Base-by-base conservation (phyloP, 2,329 filamentous ascomycete genomes). In the Aspergillus tamarii region DNA sequence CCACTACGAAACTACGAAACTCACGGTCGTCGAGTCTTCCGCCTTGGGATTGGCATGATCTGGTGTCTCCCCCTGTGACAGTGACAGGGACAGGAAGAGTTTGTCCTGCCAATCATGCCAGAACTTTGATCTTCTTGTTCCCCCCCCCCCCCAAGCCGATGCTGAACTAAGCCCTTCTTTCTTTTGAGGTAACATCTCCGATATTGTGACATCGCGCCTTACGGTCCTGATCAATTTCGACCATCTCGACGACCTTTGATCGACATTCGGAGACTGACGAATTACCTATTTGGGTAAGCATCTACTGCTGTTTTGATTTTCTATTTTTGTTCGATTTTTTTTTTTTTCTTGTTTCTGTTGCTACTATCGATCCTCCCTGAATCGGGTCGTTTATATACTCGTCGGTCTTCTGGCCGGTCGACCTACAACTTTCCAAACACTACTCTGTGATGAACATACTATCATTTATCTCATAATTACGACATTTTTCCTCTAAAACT, bases 241-340 rank as follows among this genome's bases (percentile, higher is more conserved):
- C 12, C 11, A 39, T 55, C 32, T 55, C 21, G 34, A 55, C 52
- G 52, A 55, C 52, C 26, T 26, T 36, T 11, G 55, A 58, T 53
- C 45, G 32, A 52, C 53, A 30, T 16, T 30, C 56, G 28, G 34
- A 21, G 9, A 28, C 34, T 62, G 54, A 45, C 46, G 61, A 59
- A 12, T 54, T 61, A 36, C 66, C 63, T 64, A 56, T 60, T 67
- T 53, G 54, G 59, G 66, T 66, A 68, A 66, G 55, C 57, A 65
- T 63, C 57, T 50, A 21, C 52, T 46, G 56, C 23, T 60, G 34
- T 21, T 60, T 30, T 26, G 41, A 34, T 56, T 55, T 53, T 36
- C 41, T 50, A 58, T 55, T 65, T 62, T 59, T 28, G 36, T 26
- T 58, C 57, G 23, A 52, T 32, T 36, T 56, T 52, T 53, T 30